Base-by-base conservation (phyloP, 331 rosid genomes). In the Rhamnella rubrinervis region DNA sequence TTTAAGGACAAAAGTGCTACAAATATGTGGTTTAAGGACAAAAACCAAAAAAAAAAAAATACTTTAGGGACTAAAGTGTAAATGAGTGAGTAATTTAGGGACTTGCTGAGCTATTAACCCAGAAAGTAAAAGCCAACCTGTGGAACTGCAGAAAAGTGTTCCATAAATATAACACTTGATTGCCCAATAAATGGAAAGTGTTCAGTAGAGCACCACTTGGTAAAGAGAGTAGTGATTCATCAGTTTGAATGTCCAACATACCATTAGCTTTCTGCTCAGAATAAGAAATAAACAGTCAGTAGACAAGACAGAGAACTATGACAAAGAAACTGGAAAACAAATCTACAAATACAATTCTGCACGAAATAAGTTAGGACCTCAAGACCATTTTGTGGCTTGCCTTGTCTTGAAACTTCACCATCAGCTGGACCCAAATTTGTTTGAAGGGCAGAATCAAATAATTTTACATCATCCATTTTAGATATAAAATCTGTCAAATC, bases 131-230 rank as follows among this genome's bases (percentile, higher is more conserved):
- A 41, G 51, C 75, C 62, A 49, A 93, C 98, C 97, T 87, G 73
- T 91, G 98, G 72, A 91, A 87, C 65, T 82, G 83, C 38, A 88
- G 66, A 84, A 91, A 91, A 9, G 73, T 75, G 66, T 84, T 93
- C 98, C 98, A 93, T 77, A 91, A 83, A 83, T 84, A 84, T 63
- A 64, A 63, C 26, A 89, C 71, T 77, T 91, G 96, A 77, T 93
- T 90, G 26, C 98, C 98, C 74, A 90, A 58, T 40, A 78, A 72
- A 77, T 79, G 75, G 50, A 84, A 86, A 53, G 72, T 73, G 65
- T 66, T 76, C 76, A 73, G 26, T 20, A 88, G 59, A 60, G 86
- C 87, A 74, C 67, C 79, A 75, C 73, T 82, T 44, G 95, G 81
- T 31, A 83, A 64, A 50, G 81, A 79, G 52, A 16, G 73, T 46